phyloP scores from a whole-genome alignment of 2,329 filamentous ascomycete genomes.

The Geosmithia morbida region DNA sequence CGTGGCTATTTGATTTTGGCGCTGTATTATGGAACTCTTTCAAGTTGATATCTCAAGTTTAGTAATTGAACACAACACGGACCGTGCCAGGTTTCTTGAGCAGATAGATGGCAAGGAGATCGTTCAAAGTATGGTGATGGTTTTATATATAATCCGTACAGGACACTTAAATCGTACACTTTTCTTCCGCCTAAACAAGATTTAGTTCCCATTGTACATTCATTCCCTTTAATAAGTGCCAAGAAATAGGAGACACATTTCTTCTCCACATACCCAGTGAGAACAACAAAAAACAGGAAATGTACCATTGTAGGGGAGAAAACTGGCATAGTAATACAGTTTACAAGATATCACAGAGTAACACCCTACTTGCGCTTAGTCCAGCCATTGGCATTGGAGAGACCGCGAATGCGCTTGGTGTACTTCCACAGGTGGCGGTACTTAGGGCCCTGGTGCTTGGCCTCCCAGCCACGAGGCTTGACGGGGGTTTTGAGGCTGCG shows the following conservation, averaged over 20 bases:
- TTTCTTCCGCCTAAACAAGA: not conserved
- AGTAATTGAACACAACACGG: not conserved
- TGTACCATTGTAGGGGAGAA: too few relatives aligned
- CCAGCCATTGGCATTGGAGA: conserved; percentile 27
- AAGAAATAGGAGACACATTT: not conserved
- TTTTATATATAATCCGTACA: not conserved
- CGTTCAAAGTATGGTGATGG: not conserved
- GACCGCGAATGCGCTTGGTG: conserved; percentile 39
- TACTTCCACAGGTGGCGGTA: conserved; percentile 52
- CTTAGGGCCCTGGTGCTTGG: conserved; percentile 49
- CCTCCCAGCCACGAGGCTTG: conserved; percentile 51
- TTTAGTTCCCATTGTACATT: not conserved
- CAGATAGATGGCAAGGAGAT: not conserved
- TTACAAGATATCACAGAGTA: not conserved
- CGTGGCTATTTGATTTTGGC: not conserved
- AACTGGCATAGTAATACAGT: not conserved
- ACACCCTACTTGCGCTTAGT: conserved; percentile 17
- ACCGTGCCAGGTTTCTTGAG: not conserved
- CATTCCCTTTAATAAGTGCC: not conserved
- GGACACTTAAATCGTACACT: not conserved
- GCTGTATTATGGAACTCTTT: not conserved
- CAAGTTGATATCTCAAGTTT: not conserved
- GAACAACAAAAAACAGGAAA: not conserved
- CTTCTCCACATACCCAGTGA: not conserved
- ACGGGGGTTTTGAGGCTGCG: conserved; percentile 49